A percentile compares a stretch with the other conserved stretches of the same genome.
Evolutionary conservation across 163 green algal species (phyloP).

Genomic region (Scenedesmus sp.): DNA sequence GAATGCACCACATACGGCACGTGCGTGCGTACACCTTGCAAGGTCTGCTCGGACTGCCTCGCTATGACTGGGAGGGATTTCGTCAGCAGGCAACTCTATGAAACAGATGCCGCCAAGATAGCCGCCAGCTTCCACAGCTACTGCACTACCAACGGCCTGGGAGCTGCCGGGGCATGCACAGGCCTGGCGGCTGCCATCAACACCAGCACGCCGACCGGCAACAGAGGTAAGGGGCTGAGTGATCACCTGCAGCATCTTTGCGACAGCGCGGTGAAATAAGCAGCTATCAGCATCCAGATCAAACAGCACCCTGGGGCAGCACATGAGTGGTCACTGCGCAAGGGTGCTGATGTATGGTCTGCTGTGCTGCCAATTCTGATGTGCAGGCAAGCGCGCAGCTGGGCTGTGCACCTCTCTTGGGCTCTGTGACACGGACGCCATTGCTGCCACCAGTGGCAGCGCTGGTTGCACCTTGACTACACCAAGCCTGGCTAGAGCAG

Average conservation of each 20-base stretch:
- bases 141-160: background rate
- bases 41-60: conserved; percentile 23
- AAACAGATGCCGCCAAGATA: conserved; percentile 19
- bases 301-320: too few species aligned
- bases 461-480: background rate
- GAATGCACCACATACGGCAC: background rate
- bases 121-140: background rate
- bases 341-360: background rate
- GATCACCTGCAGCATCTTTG: background rate
- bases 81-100: conserved; percentile 10
- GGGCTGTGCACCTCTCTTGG: background rate
- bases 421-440: conserved; percentile 10
- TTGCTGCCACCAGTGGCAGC: background rate
- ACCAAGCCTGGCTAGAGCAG: background rate
- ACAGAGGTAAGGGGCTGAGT: background rate
- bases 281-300: too few species aligned
- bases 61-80: background rate
- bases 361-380: background rate
- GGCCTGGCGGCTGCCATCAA: conserved; percentile 8
- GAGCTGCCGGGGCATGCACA: background rate
- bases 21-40: conserved; percentile 27
- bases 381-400: conserved; percentile 27
- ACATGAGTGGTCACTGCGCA: background rate
- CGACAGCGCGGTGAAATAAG: background rate
- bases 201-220: conserved; percentile 3